phyloP scores from a whole-genome alignment of 2,329 filamentous ascomycete genomes.

The Hypoxylon sp. region DNA sequence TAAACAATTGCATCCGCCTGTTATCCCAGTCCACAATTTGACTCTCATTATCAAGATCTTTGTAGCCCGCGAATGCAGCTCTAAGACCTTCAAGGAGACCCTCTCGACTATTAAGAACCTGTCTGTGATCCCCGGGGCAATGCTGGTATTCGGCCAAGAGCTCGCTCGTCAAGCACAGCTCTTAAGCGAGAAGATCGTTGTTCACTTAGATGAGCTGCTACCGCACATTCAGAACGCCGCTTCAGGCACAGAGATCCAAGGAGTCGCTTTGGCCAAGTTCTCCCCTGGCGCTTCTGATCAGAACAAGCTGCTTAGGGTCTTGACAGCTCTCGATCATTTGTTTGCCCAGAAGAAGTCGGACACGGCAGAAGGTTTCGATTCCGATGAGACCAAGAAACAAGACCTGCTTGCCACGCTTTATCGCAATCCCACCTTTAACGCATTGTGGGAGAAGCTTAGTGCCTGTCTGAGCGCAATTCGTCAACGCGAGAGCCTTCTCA shows the following conservation, averaged over 20 bases:
- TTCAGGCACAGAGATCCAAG: constrained; percentile 94
- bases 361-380: constrained; percentile 62
- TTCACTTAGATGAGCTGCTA: constrained; percentile 86
- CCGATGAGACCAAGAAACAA: constrained; percentile 76
- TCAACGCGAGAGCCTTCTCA: constrained; percentile 94
- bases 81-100: constrained; percentile 98
- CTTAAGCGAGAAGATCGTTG: constrained; percentile 86
- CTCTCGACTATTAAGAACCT: constrained; percentile 99
- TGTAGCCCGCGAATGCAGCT: constrained; percentile 94
- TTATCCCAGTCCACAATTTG: constrained; percentile 90
- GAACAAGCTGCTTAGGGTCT: constrained; percentile 90
- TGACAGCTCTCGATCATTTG: constrained; percentile 95
- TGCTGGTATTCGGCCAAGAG: constrained; percentile 92
- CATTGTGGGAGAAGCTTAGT: constrained; percentile 93
- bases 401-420: constrained; percentile 91
- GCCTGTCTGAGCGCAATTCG: constrained; percentile 89
- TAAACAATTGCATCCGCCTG: constrained; percentile 79
- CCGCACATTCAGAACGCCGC: constrained; percentile 89
- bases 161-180: constrained; percentile 88
- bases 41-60: constrained; percentile 97
- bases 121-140: constrained; percentile 90
- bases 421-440: constrained; percentile 89
- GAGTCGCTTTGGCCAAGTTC: constrained; percentile 93
- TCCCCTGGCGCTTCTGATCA: constrained; percentile 96
- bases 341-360: constrained; percentile 82